Base-by-base conservation (phyloP, 2,329 filamentous ascomycete genomes). In the Penicillium digitatum region DNA sequence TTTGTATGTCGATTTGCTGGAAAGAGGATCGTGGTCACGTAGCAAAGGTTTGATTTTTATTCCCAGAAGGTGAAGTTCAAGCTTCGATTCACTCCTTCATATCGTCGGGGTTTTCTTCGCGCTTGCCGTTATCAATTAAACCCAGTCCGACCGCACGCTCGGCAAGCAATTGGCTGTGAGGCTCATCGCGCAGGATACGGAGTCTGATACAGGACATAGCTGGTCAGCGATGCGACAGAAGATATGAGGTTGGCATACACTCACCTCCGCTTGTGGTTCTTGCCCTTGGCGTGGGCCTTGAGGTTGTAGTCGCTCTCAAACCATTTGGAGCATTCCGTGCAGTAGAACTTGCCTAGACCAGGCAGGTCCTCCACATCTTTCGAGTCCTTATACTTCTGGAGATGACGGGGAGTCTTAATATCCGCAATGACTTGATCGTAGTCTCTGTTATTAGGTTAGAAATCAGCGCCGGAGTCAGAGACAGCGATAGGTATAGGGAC, bases 321-420 rank as follows among this genome's bases (percentile, higher is more conserved):
- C 87, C 90, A 97, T 78, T 95, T 97, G 60, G 94, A 88, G 74
- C 94, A 99, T 74, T 96, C 89, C 16, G 88, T 80, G 74, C 94
- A 99, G 75, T 96, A 97, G 72, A 87, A 87, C 65, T 85, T 81
- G 26, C 94, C 94, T 46, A 96, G 80, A 0, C 86, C 93, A 3
- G 94, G 94, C 34, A 96, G 81, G 67, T 97, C 94, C 70, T 97
- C 93, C 22, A 82, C 77, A 6, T 87, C 84, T 70, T 96, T 95
- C 40, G 86, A 84, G 47, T 85, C 82, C 70, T 91, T 88, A 79
- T 87, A 91, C 62, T 89, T 84, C 44, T 84, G 78, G 32, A 99
- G 84, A 69, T 97, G 92, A 71, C 87, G 88, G 20, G 89, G 82
- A 31, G 87, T 88, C 60, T 81, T 78, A 54, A 96, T 76, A 73